phyloP scores from a whole-genome alignment of 352 stramenopile genomes.

The Pythium aphanidermatum region DNA sequence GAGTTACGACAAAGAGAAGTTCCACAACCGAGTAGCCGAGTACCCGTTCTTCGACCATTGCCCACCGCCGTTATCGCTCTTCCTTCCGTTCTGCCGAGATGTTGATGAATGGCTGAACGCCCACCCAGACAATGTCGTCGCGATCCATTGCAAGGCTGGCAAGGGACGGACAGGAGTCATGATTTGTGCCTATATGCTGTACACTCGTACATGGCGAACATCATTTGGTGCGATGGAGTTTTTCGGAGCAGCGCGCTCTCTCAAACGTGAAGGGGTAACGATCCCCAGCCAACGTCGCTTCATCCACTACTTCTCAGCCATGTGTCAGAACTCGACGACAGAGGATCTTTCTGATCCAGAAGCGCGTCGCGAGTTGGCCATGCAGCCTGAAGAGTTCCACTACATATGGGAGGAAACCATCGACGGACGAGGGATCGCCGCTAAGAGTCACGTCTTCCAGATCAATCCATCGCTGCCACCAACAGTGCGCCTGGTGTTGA shows the following conservation, averaged over 20 bases:
- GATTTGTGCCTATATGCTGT: slow-evolving; percentile 75
- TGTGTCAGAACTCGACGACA: slow-evolving; percentile 27
- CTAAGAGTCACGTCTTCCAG: slow-evolving; percentile 14
- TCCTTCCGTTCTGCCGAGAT: slow-evolving; percentile 65
- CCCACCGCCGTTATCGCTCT: slow-evolving; percentile 63
- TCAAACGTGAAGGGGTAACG: slow-evolving; percentile 78
- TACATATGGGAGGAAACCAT: slow-evolving; percentile 40
- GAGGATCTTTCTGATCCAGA: slow-evolving; percentile 5
- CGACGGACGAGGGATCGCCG: slow-evolving; percentile 22
- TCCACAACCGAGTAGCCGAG: slow-evolving; percentile 61
- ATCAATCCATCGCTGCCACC: slow-evolving; percentile 23
- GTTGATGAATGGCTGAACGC: slow-evolving; percentile 46
- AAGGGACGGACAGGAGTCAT: slow-evolving; percentile 89
- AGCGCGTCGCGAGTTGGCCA: slow-evolving; percentile 23
- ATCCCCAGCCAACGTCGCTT: slow-evolving; percentile 79
- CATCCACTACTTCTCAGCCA: slow-evolving; percentile 60
- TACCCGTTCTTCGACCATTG: slow-evolving; percentile 89
- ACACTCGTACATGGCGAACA: slow-evolving; percentile 52
- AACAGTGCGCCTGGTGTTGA: slow-evolving; percentile 30
- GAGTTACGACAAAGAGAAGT: slow-evolving; percentile 73
- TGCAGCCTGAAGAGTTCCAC: slow-evolving; percentile 35
- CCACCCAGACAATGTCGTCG: slow-evolving; percentile 70
- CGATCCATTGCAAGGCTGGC: slow-evolving; percentile 89
- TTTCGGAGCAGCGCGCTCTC: slow-evolving; percentile 60
- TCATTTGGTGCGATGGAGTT: slow-evolving; percentile 55